Conservation (phyloP, 495 filamentous ascomycete species). For the Lineolata rhizophorae region DNA sequence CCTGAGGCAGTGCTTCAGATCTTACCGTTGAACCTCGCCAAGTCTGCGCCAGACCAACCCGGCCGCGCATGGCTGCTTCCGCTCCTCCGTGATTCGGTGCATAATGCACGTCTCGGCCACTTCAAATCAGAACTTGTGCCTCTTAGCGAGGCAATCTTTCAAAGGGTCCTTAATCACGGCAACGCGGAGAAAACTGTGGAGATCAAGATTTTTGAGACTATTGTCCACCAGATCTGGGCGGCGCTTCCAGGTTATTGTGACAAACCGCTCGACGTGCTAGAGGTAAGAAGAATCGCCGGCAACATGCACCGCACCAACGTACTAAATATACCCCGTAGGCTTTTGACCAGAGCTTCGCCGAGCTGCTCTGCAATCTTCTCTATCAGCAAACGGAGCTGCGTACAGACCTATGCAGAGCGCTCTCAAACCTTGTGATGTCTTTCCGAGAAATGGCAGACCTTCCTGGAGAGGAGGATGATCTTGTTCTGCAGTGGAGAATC, state of each 20-base stretch:
- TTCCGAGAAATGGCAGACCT: conserved; percentile 54
- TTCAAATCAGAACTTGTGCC: conserved; percentile 75
- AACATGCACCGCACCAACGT: too few species aligned
- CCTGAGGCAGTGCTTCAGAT: conserved; percentile 59
- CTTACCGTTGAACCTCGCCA: conserved; percentile 63
- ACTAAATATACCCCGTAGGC: too few species aligned
- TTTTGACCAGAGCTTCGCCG: conserved; percentile 75
- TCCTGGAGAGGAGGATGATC: conserved; percentile 36
- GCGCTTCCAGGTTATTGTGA: conserved; percentile 91
- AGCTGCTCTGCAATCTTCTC: conserved; percentile 71
- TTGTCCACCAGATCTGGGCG: conserved; percentile 90
- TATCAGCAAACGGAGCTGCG: conserved; percentile 82
- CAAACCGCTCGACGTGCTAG: conserved; percentile 54
- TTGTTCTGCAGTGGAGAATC: conserved; percentile 48
- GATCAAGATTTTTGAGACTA: conserved; percentile 88
- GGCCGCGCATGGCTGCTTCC: conserved; percentile 92
- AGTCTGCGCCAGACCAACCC: conserved; percentile 50
- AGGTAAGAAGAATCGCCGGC: conserved; percentile 12
- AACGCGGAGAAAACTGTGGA: conserved; percentile 71
- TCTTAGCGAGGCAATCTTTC: conserved; percentile 73
- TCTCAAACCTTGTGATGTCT: conserved; percentile 75
- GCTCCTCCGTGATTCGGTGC: conserved; percentile 61
- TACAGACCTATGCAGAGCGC: conserved; percentile 60
- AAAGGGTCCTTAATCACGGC: conserved; percentile 61
- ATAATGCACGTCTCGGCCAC: conserved; percentile 65